phyloP scores from a whole-genome alignment of 2,329 filamentous ascomycete genomes.

The Fusarium hostae region DNA sequence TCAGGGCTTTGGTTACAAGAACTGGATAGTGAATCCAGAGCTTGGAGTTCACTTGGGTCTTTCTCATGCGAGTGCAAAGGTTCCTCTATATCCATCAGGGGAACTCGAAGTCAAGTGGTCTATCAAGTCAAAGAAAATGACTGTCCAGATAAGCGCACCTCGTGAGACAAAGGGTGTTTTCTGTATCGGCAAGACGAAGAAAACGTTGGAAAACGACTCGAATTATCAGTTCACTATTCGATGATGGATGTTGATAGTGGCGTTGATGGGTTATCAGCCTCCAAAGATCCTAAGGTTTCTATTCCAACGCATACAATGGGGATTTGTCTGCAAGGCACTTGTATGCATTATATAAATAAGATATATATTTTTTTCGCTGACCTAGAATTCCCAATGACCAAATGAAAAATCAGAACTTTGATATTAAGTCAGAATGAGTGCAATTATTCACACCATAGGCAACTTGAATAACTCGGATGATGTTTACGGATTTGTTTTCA shows the following conservation, averaged over 20 bases:
- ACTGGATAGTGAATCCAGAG: conserved; percentile 6
- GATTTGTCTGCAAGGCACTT: not conserved
- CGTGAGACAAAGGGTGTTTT: conserved; percentile 7
- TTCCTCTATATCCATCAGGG: not conserved
- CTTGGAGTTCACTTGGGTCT: conserved; percentile 2
- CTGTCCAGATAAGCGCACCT: not conserved
- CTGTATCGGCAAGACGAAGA: not conserved
- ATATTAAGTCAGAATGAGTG: not conserved
- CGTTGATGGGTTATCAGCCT: not conserved
- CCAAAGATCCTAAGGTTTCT: not conserved
- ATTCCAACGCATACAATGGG: not conserved
- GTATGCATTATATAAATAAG: not conserved
- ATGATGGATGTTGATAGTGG: not conserved
- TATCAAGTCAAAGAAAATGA: not conserved
- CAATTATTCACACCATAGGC: not conserved
- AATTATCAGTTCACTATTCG: not conserved
- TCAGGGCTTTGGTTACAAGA: not conserved
- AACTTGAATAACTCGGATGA: not conserved
- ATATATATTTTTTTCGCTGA: not conserved
- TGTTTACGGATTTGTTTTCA: not conserved
- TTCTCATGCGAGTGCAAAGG: not conserved
- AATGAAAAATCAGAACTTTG: not conserved
- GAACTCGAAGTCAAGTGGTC: not conserved
- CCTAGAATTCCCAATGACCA: too few relatives aligned
- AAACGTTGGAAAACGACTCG: not conserved